Base-by-base conservation (phyloP, 2,329 filamentous ascomycete genomes). In the Daldinia eschscholtzii region DNA sequence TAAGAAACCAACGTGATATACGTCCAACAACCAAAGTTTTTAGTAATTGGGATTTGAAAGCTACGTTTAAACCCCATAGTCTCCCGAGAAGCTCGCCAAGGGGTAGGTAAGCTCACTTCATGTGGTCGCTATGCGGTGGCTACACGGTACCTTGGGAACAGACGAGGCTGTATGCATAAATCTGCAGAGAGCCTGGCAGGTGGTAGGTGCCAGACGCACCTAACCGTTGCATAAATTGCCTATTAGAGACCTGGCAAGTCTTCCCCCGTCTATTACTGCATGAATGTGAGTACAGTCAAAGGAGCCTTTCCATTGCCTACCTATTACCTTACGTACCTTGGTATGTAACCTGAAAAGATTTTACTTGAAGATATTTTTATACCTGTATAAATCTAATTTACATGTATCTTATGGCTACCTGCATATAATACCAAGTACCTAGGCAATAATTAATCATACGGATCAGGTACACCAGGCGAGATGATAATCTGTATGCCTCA, bases 121-220 rank as follows among this genome's bases (percentile, higher is more conserved):
- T 52, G 26, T 15, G 7, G 23, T 55, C 30, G 64, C 61, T 61
- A 6, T 52, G 26, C 26, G 7, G 13, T 55, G 52, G 64, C 61
- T 61, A 55, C 57, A 69, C 56, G 30, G 28, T 26, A 41, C 26
- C 64, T 71, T 18, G 57, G 28, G 37, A 62, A 57, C 63, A 56
- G 55, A 61, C 48, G 68, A 73, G 71, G 71, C 65, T 70, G 57
- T 67, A 71, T 74, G 61, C 67, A 60, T 66, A 42, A 52, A 60
- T 39, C 62, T 74, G 73, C 70, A 73, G 57, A 61, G 33, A 64
- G 65, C 69, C 72, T 58, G 48, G 59, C 26, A 53, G 53, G 61
- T 64, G 57, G 57, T 65, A 70, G 58, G 59, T 72, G 69, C 30
- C 61, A 74, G 57, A 65, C 48, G 72, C 59, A 61, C 46, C 41